phyloP scores from a whole-genome alignment of 164 flowering plant species.

The Magnolia sinica region DNA sequence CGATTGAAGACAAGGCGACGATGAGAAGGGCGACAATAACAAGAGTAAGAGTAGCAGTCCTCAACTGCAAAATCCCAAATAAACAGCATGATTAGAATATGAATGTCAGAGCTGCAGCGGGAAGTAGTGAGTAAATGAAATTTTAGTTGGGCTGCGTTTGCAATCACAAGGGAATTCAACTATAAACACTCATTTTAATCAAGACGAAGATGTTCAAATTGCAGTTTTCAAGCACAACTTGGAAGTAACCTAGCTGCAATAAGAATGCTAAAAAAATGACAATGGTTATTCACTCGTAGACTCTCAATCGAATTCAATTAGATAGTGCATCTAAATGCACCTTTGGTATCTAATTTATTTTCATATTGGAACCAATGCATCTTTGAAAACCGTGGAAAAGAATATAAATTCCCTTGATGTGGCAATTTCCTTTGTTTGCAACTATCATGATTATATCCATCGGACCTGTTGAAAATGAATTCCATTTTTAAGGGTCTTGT shows the following conservation, averaged over 20 bases:
- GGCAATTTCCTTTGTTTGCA: no score
- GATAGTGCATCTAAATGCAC: neutral
- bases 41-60: conserved; percentile 81
- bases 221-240: neutral
- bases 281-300: neutral
- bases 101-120: neutral
- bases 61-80: conserved; percentile 52
- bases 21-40: conserved; percentile 73
- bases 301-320: neutral
- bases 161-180: neutral
- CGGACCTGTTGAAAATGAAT: no score
- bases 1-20: conserved; percentile 68
- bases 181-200: neutral
- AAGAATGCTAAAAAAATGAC: neutral
- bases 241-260: no score
- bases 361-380: neutral
- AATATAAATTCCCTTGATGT: no score
- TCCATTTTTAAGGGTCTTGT: no score
- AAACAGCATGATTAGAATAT: neutral
- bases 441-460: no score
- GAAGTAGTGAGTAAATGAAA: neutral
- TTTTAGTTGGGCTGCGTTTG: neutral
- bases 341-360: neutral
- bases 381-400: neutral
- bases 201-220: neutral